Base-by-base conservation (phyloP, 2,329 filamentous ascomycete species). In the Helotiales sp. region DNA sequence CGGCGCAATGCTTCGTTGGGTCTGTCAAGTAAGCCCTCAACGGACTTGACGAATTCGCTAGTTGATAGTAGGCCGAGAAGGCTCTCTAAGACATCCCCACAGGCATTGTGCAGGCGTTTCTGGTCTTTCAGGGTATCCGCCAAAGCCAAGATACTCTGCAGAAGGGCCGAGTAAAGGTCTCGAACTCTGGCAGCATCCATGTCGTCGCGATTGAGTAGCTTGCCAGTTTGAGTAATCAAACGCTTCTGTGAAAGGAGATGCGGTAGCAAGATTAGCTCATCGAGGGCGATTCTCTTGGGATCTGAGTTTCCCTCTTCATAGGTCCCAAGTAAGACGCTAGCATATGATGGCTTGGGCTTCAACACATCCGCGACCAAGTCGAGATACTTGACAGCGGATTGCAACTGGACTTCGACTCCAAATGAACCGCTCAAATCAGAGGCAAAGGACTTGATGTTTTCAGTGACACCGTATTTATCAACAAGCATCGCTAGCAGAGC, bases 401-500 rank as follows among this genome's bases (percentile, higher is more conserved):
- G 83, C 2, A 98, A 84, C 75, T 97, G 93, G n/a, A 89, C 85
- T 57, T 90, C 85, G 13, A 92, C 89, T 57, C 86, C 84, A 76
- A 96, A 96, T 40, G 87, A 84, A 67, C 88, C 88, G 52, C 93
- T 85, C 28, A 99, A 81, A 49, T 93, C 89, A 2, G 87, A 86
- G 66, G 92, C 85, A 78, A 98, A 94, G n/a, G 86, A 86, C 45
- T 90, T 81, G 43, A 96, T 87, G 71, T 86, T 87, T 75, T 91
- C 89, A 66, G 90, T 91, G n/a, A 89, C 85, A 3, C 91, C 89
- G 77, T 97, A 96, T 75, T 91, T 91, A 77, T 97, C 93, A n/a
- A 93, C 89, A 68, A 99, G 86, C 87, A 98, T 94, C 65, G 92
- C 91, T 58, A 97, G 81, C 15, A 99, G 86, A 5, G 93, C 93